Percentiles rank a stretch among this genome's conserved stretches.
Evolutionary conservation across 2,329 filamentous ascomycete genomes (phyloP).

Genomic region (Aspergillus amoenus): DNA sequence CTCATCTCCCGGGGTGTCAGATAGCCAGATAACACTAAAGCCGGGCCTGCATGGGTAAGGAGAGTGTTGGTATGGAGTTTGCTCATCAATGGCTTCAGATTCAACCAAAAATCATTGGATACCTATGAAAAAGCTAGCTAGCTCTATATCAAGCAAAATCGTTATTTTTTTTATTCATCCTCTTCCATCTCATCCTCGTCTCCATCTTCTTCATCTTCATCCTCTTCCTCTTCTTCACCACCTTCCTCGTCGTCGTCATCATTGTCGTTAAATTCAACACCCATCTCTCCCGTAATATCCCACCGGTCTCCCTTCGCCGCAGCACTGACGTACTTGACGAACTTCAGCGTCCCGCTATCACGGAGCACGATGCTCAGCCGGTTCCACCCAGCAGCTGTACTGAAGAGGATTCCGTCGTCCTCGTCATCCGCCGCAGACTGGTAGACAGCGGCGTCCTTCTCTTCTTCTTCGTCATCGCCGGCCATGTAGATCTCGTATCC

Average conservation of each 20-base stretch:
- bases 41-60: neutral
- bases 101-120: neutral
- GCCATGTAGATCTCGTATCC: conserved; percentile 83
- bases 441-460: conserved; percentile 58
- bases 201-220: conserved; percentile 11
- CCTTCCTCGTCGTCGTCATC: conserved; percentile 38
- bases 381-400: conserved; percentile 76
- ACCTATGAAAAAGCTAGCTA: neutral
- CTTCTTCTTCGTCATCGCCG: conserved; percentile 59
- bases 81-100: neutral
- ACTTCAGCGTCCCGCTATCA: conserved; percentile 81
- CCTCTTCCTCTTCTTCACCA: conserved; percentile 15
- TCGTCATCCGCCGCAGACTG: conserved; percentile 65
- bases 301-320: conserved; percentile 84
- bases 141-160: neutral
- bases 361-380: conserved; percentile 85
- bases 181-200: conserved; percentile 13
- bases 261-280: conserved; percentile 61
- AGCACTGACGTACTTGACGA: conserved; percentile 92
- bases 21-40: no score
- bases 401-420: conserved; percentile 72
- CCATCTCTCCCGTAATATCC: conserved; percentile 81
- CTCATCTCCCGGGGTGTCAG: no score
- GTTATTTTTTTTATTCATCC: conserved; percentile 8
- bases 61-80: neutral